These are phyloP conservation scores for Torulaspora indica DNA, from an alignment of 805 yeast genomes.

Conservation along the genomic window DNA sequence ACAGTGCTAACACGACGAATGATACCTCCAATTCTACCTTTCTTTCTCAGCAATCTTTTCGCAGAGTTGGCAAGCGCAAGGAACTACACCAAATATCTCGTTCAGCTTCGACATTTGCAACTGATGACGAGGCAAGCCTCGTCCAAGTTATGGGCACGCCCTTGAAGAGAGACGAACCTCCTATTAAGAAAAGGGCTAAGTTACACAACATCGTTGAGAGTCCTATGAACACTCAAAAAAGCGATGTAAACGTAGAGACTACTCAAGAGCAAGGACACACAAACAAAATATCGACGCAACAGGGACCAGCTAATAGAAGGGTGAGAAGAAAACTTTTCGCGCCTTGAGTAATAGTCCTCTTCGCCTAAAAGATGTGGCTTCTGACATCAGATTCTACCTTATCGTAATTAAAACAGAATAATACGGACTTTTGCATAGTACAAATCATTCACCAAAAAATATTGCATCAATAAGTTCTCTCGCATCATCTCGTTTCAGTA, in stretches of 20 bases:
- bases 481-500: constrained; percentile 47
- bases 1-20: neutral
- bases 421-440: neutral
- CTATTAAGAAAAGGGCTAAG: constrained; percentile 15
- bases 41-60: constrained; percentile 23
- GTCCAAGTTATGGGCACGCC: constrained; percentile 35
- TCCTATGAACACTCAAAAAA: constrained; percentile 14
- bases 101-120: neutral
- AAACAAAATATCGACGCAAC: neutral
- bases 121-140: neutral
- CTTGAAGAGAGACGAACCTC: constrained; percentile 19
- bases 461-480: constrained; percentile 55
- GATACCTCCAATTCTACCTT: neutral
- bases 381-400: no score
- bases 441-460: constrained; percentile 58
- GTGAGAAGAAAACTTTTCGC: constrained; percentile 37
- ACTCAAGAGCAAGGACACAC: neutral
- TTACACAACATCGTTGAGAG: constrained; percentile 28
- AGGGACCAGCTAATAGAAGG: neutral
- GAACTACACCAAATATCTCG: neutral
- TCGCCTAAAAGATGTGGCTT: neutral
- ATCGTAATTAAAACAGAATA: no score
- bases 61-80: constrained; percentile 32
- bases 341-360: constrained; percentile 18
- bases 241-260: neutral